Evolutionary conservation across 2,329 filamentous ascomycete species (phyloP), one percentile per base, ranked within the genome.

Genomic region (Esteya vermicola): DNA sequence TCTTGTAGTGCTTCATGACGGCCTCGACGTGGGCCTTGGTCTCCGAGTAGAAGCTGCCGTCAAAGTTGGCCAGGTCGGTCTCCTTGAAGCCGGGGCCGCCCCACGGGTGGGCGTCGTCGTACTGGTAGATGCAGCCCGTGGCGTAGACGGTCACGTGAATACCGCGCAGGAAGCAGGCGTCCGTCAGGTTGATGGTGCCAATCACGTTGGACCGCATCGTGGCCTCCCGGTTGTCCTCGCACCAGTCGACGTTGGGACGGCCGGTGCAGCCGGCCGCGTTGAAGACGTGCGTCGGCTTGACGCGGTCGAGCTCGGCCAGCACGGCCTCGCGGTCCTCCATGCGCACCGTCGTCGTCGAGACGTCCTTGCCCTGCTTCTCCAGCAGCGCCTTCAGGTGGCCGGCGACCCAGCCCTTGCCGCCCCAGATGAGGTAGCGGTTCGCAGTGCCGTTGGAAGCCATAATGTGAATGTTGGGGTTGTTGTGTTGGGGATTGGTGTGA

Each of bases 181-280:
- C 75, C 26, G 74, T 64, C 50, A 81, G 57, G 53, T 76, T 79
- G 47, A 79, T 52, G 27, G 75, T 72, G 40, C 77, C 77, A 35
- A 80, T 68, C 41, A 75, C 75, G 51, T 82, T 82, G 54, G 71
- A 78, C 43, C 75, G 67, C 52, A 81, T 70, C 7, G 77, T 81
- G 41, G 72, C 70, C 56, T 77, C 70, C 58, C 72, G 78, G 62
- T 81, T 70, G 52, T 78, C 72, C 59, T 82, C 78, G 51, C 77
- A 81, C 75, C 75, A 80, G 58, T 81, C 77, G 54, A 80, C 75
- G 47, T 81, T 81, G 46, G 76, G 76, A 20, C 74, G 65, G 37
- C 78, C 77, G 4, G 75, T 81, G 52, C 68, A 74, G 45, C 76
- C 77, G 36, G 77, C 77, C 44, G 69, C 72, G 56, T 80, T 80